Percentiles rank a stretch among this genome's conserved stretches.
Evolutionary conservation across 345 rosid species (phyloP).

Genomic region (Lepidium aucheri): DNA sequence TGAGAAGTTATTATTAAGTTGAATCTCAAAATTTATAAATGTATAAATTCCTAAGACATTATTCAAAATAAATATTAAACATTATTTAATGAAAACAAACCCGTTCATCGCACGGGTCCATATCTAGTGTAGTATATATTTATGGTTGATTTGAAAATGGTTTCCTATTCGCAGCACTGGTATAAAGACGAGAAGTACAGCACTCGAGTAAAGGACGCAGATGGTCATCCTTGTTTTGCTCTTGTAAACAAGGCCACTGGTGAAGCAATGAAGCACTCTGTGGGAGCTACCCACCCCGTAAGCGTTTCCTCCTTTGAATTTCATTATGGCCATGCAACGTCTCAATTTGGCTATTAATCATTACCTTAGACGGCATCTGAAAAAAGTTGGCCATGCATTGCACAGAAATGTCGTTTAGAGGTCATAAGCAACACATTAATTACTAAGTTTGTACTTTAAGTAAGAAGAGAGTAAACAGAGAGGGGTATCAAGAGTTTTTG

Average conservation of each 20-base stretch:
- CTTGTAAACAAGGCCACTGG: constrained; percentile 85
- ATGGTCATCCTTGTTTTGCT: constrained; percentile 69
- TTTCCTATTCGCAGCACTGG: constrained; percentile 54
- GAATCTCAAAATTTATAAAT: too few species aligned
- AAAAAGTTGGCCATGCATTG: not conserved
- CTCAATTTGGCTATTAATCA: not conserved
- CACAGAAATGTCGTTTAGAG: too few species aligned
- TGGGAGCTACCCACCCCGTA: constrained; percentile 77
- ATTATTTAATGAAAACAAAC: too few species aligned
- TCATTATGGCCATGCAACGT: not conserved
- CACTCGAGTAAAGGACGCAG: constrained; percentile 73
- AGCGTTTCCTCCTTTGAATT: constrained; percentile 12
- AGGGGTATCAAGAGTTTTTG: not conserved
- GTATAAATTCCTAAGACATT: too few species aligned
- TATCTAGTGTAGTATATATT: too few species aligned
- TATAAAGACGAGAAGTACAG: constrained; percentile 81
- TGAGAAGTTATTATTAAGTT: too few species aligned
- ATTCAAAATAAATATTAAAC: too few species aligned
- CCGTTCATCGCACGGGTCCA: too few species aligned
- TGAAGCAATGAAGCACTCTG: constrained; percentile 75
- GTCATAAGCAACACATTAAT: too few species aligned
- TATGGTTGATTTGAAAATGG: too few species aligned
- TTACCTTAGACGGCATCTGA: not conserved
- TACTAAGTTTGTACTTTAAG: not conserved
- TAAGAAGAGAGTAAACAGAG: not conserved